Evolutionary conservation across 176 grass and related monocot species (phyloP).

Genomic region (Panicum miliaceum): DNA sequence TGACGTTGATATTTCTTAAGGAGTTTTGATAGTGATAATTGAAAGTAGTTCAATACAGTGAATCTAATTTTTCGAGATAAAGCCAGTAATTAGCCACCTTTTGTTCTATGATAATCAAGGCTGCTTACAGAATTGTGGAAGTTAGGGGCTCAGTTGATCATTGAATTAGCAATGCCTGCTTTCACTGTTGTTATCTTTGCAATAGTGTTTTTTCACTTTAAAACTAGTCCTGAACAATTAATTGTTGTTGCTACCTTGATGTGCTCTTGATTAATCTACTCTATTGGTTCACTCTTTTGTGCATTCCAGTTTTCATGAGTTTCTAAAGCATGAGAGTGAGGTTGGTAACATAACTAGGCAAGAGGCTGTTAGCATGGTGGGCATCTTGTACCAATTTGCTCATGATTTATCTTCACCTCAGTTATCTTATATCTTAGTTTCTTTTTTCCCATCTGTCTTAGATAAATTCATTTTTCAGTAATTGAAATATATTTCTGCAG

Average conservation of each 20-base stretch:
- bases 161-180: not conserved
- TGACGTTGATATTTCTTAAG: not conserved
- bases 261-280: conserved; percentile 21
- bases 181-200: not conserved
- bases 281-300: conserved; percentile 33
- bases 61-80: not conserved
- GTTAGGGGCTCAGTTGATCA: conserved; percentile 15
- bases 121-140: conserved; percentile 5
- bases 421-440: conserved; percentile 16
- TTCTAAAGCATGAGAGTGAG: conserved; percentile 91
- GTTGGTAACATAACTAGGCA: conserved; percentile 99
- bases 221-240: conserved; percentile 17
- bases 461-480: conserved; percentile 29
- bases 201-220: conserved; percentile 7
- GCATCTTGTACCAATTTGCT: conserved; percentile 21
- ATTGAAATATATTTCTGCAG: conserved; percentile 50
- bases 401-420: conserved; percentile 12
- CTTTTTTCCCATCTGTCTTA: not conserved
- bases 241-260: conserved; percentile 12
- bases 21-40: not conserved
- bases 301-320: conserved; percentile 86
- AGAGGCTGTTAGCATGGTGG: conserved; percentile 99
- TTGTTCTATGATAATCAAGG: conserved; percentile 3
- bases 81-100: not conserved
- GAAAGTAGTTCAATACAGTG: not conserved